These are phyloP conservation scores for Phytophthora rubi DNA, from an alignment of 352 stramenopile species.

Conservation along the genomic window DNA sequence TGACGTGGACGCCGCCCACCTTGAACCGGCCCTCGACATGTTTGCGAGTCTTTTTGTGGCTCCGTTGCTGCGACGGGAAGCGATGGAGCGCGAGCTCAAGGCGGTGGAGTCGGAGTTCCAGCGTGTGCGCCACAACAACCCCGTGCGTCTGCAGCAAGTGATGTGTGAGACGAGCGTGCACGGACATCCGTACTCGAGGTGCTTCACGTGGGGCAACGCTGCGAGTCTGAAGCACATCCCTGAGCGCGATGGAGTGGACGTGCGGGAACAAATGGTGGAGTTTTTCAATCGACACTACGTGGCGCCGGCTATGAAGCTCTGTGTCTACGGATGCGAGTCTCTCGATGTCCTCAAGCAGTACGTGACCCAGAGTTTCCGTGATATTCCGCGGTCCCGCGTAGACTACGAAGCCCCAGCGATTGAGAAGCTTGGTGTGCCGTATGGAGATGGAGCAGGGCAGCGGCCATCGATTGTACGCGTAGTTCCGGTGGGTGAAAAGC, in stretches of 20 bases:
- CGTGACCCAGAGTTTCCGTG: slow-evolving; percentile 57
- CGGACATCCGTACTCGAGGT: slow-evolving; percentile 62
- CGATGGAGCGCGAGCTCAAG: slow-evolving; percentile 76
- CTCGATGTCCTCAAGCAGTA: slow-evolving; percentile 67
- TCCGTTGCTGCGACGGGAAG: slow-evolving; percentile 79
- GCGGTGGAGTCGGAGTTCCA: slow-evolving; percentile 90
- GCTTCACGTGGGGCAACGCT: slow-evolving; percentile 85
- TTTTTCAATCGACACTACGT: slow-evolving; percentile 72
- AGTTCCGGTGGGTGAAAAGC: slow-evolving; percentile 53
- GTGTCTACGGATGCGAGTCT: slow-evolving; percentile 66
- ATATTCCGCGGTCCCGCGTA: slow-evolving; percentile 33
- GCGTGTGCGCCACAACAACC: slow-evolving; percentile 66
- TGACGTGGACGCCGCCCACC: slow-evolving; percentile 65
- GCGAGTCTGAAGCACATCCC: slow-evolving; percentile 57
- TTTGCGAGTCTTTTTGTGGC: slow-evolving; percentile 94
- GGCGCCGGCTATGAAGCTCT: slow-evolving; percentile 73
- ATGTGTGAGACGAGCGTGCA: slow-evolving; percentile 60
- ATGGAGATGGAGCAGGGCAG: slow-evolving; percentile 40
- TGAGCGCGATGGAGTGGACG: slow-evolving; percentile 44
- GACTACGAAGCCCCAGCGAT: slow-evolving; percentile 5
- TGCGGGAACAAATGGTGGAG: slow-evolving; percentile 55
- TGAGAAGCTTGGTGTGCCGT: slow-evolving; percentile 23
- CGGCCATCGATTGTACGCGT: slow-evolving; percentile 45
- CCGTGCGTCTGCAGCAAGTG: slow-evolving; percentile 72
- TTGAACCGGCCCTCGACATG: slow-evolving; percentile 79